Evolutionary conservation across 805 yeast genomes (phyloP).

Genomic region (Wickerhamomyces bovis): DNA sequence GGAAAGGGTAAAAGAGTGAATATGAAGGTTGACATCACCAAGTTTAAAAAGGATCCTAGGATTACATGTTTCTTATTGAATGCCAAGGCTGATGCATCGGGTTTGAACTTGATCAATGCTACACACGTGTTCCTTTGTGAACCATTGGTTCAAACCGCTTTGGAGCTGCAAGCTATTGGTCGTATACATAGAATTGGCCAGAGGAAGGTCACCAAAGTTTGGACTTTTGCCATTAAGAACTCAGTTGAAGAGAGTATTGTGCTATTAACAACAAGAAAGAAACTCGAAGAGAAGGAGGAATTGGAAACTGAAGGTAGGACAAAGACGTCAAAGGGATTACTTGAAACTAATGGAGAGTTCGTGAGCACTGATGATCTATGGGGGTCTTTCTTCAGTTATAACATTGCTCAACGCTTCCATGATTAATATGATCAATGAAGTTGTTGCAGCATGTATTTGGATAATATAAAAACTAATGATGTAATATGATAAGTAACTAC

Average conservation of each 20-base stretch:
- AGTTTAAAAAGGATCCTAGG: conserved; percentile 51
- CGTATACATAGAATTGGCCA: conserved; percentile 94
- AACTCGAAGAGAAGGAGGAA: conserved; percentile 33
- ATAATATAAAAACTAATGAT: too few relatives aligned
- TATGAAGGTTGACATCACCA: conserved; percentile 36
- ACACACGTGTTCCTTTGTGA: conserved; percentile 89
- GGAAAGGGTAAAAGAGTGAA: neutral
- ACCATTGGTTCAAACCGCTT: conserved; percentile 81
- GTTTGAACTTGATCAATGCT: conserved; percentile 86
- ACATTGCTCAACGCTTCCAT: conserved; percentile 2
- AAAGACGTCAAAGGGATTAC: conserved; percentile 43
- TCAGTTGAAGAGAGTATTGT: conserved; percentile 89
- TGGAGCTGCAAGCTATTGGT: conserved; percentile 88
- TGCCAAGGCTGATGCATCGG: conserved; percentile 85
- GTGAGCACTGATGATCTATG: conserved; percentile 55
- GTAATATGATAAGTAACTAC: too few relatives aligned
- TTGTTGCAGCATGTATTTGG: too few relatives aligned
- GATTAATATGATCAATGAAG: too few relatives aligned
- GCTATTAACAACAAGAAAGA: conserved; percentile 54
- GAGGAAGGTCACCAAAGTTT: conserved; percentile 69
- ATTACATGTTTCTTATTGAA: conserved; percentile 84
- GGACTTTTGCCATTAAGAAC: conserved; percentile 82
- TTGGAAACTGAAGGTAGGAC: conserved; percentile 53
- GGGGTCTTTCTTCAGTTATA: conserved; percentile 47
- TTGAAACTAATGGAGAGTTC: conserved; percentile 50